Evolutionary conservation across 1,139 yeast genomes (phyloP), one percentile per base, ranked within the genome.

Genomic region (Pichia sp.): DNA sequence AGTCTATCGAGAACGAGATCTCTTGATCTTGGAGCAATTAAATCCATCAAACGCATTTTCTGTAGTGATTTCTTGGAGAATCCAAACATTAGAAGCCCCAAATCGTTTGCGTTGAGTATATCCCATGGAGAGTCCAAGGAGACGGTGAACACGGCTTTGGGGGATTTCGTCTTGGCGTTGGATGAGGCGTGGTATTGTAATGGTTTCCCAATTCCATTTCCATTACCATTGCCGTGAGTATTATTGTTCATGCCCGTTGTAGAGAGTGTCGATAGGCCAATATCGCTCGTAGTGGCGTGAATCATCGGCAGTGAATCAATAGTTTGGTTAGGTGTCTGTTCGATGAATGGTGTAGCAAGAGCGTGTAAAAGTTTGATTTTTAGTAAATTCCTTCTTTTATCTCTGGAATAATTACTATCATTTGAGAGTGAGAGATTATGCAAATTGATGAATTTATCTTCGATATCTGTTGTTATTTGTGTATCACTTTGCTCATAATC

Each of bases 1-100:
- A 81, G 59, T 50, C 76, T 66, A 41, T 74, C 73, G 25, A 74
- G 58, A 4, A 81, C 87, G 50, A 81, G 76, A 46, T 72, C 71
- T 46, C 86, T 66, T 36, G 82, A 77, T 48, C 81, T 80, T 0
- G 84, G 80, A 12, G 87, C 84, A 24, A 87, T 75, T 43, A 86
- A 67, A 55, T 85, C 94, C 64, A 84, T 66, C 30, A 88, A 65
- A 1, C 86, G 73, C 36, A 81, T 59, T 14, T 78, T 69, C 32
- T 72, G 69, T 33, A 87, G 65, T 33, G 80, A 77, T 22, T 65
- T 66, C 50, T 77, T 76, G 41, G 84, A 76, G 10, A 83, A 76
- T 14, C 96, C 96, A 62, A 87, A 84, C 66, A 84, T 77, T 45
- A 86, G 67, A 53, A 94, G 83, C 0, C 96, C 95, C 49, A 86